Evolutionary conservation across 2,329 filamentous ascomycete genomes (phyloP).

Genomic region (Cladosporium oxysporum): DNA sequence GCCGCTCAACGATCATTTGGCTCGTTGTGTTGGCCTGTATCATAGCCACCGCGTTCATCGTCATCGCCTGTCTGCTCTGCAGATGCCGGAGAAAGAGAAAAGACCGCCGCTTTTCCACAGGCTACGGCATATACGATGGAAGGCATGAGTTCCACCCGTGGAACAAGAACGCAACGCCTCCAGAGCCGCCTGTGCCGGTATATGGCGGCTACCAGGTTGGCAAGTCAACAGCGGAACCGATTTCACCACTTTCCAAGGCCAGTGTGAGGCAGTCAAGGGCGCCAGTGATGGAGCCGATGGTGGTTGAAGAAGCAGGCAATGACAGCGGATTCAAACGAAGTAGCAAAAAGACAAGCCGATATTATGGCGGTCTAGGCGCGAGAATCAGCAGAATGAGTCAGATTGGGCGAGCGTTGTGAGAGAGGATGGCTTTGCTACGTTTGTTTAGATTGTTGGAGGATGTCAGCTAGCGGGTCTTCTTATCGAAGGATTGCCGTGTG

Average conservation of each 20-base stretch:
- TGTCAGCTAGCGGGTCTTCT: background rate
- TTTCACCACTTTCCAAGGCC: background rate
- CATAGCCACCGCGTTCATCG: constrained; percentile 15
- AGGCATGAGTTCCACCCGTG: constrained; percentile 21
- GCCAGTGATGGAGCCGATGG: constrained; percentile 17
- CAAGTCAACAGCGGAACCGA: background rate
- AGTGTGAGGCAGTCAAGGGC: background rate
- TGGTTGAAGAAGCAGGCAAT: constrained; percentile 11
- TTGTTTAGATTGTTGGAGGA: background rate
- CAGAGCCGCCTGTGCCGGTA: background rate
- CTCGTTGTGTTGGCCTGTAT: constrained; percentile 20
- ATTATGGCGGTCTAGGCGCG: background rate
- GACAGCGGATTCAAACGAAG: background rate
- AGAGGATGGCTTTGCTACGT: background rate
- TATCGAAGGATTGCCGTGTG: background rate
- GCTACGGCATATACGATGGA: constrained; percentile 20
- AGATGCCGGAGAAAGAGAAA: constrained; percentile 18
- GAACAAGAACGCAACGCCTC: constrained; percentile 17
- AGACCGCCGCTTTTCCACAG: background rate
- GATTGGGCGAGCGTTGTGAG: constrained; percentile 15
- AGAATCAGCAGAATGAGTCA: constrained; percentile 14
- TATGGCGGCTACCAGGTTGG: constrained; percentile 1
- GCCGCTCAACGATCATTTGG: constrained; percentile 22
- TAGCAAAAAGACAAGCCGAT: constrained; percentile 11
- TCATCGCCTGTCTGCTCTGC: constrained; percentile 20